Evolutionary conservation across 1,139 yeast species (phyloP).

Genomic region (Kurtzmaniella natalensis): DNA sequence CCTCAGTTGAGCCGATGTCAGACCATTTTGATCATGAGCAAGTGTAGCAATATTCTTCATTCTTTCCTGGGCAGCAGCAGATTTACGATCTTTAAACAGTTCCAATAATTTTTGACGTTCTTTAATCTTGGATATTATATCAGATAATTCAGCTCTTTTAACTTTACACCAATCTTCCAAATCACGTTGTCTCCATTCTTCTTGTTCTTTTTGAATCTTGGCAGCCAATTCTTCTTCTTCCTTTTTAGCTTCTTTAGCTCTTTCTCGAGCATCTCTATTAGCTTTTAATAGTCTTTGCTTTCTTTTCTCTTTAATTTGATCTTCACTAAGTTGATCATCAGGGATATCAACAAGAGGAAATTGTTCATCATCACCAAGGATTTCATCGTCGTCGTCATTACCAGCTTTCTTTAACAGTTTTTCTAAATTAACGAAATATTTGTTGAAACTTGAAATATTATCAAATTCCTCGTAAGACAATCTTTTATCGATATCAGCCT

Average conservation of each 20-base stretch:
- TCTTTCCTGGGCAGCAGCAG: constrained; percentile 86
- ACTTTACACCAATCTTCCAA: constrained; percentile 74
- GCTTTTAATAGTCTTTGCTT: constrained; percentile 80
- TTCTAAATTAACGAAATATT: constrained; percentile 63
- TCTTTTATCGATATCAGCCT: constrained; percentile 38
- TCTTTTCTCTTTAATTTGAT: constrained; percentile 80
- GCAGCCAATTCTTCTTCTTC: constrained; percentile 50
- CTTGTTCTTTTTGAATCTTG: constrained; percentile 56
- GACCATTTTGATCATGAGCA: constrained; percentile 65
- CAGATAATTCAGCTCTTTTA: constrained; percentile 59
- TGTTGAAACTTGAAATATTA: constrained; percentile 65
- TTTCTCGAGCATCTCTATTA: constrained; percentile 80
- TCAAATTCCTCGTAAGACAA: constrained; percentile 76
- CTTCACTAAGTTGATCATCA: constrained; percentile 76
- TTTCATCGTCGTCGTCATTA: constrained; percentile 39
- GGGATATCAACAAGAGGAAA: constrained; percentile 84
- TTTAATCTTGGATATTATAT: constrained; percentile 52
- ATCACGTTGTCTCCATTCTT: constrained; percentile 73
- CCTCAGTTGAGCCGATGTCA: constrained; percentile 33
- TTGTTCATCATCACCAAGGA: constrained; percentile 45
- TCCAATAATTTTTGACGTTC: constrained; percentile 69
- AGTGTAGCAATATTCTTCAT: constrained; percentile 89
- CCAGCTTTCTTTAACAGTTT: constrained; percentile 63
- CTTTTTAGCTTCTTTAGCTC: constrained; percentile 73
- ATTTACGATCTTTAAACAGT: constrained; percentile 83